Evolutionary conservation across 176 grass and related monocot genomes (phyloP).

Genomic region (Puccinellia tenuiflora): DNA sequence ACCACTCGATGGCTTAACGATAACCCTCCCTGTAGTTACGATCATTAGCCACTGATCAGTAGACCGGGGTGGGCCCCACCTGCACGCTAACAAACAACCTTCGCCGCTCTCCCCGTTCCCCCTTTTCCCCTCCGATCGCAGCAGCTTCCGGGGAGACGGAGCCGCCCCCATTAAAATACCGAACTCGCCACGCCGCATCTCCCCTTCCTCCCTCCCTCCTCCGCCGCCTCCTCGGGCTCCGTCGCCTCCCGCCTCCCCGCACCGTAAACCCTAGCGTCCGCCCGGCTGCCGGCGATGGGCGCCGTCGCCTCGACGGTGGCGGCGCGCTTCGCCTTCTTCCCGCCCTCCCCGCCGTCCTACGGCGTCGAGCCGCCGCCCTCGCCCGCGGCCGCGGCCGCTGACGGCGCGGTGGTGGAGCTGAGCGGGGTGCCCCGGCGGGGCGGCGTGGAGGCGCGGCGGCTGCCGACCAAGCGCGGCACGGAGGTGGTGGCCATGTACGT

Average conservation of each 20-base stretch:
- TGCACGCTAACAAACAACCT: conserved; percentile 4
- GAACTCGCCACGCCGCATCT: conserved; percentile 8
- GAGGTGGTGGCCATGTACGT: conserved; percentile 85
- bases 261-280: background rate
- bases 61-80: background rate
- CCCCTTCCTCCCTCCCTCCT: background rate
- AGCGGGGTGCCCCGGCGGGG: conserved; percentile 47
- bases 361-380: conserved; percentile 43
- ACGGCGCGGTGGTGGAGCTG: conserved; percentile 49
- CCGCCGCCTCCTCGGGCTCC: background rate
- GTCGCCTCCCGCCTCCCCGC: background rate
- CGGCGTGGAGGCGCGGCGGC: conserved; percentile 66
- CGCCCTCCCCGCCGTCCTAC: conserved; percentile 77
- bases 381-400: conserved; percentile 6
- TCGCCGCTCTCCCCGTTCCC: background rate
- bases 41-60: background rate
- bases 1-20: background rate
- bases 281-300: conserved; percentile 39
- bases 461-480: conserved; percentile 66
- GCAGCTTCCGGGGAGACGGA: conserved; percentile 35
- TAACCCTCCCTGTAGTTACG: background rate
- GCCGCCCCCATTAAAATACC: conserved; percentile 32
- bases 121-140: conserved; percentile 29
- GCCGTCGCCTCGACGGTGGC: conserved; percentile 76
- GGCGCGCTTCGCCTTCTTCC: conserved; percentile 84